Conservation (phyloP, 1,139 yeast genomes). For the Candida frijolesensis region DNA sequence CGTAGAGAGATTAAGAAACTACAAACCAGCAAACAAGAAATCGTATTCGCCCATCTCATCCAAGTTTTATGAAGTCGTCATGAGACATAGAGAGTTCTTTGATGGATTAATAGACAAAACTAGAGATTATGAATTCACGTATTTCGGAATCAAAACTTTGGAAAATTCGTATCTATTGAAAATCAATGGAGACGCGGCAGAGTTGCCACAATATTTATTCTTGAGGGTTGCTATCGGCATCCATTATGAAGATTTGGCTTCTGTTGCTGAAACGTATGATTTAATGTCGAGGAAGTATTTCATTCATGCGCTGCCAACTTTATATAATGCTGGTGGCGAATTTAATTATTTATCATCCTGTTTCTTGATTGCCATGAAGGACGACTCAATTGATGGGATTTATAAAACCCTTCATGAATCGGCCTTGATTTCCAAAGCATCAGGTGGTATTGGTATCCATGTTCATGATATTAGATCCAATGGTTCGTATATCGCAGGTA, state of each 20-base stretch:
- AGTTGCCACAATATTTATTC: slow-evolving; percentile 53
- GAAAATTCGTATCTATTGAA: slow-evolving; percentile 49
- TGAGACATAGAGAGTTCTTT: slow-evolving; percentile 31
- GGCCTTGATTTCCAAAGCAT: slow-evolving; percentile 58
- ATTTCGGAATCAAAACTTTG: slow-evolving; percentile 57
- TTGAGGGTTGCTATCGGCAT: slow-evolving; percentile 58
- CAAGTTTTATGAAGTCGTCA: slow-evolving; percentile 32
- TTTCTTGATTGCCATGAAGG: slow-evolving; percentile 58
- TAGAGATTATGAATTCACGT: slow-evolving; percentile 46
- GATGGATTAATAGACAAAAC: slow-evolving; percentile 37
- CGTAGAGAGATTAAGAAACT: slow-evolving; percentile 24
- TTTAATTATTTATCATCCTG: slow-evolving; percentile 54
- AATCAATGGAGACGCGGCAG: slow-evolving; percentile 37
- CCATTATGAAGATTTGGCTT: slow-evolving; percentile 41
- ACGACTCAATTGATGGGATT: slow-evolving; percentile 61
- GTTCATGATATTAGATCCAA: slow-evolving; percentile 54
- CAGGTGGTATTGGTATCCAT: slow-evolving; percentile 64
- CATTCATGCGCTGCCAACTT: slow-evolving; percentile 59
- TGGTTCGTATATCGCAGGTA: slow-evolving; percentile 54
- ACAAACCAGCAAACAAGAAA: slow-evolving; percentile 19
- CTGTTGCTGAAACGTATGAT: slow-evolving; percentile 50
- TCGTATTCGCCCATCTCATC: slow-evolving; percentile 24
- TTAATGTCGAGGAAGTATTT: slow-evolving; percentile 54
- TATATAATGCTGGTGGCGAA: slow-evolving; percentile 56
- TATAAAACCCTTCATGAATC: slow-evolving; percentile 55